These are phyloP conservation scores for Diplotaxis tenuifolia DNA, from an alignment of 345 rosid genomes.

Conservation along the genomic window DNA sequence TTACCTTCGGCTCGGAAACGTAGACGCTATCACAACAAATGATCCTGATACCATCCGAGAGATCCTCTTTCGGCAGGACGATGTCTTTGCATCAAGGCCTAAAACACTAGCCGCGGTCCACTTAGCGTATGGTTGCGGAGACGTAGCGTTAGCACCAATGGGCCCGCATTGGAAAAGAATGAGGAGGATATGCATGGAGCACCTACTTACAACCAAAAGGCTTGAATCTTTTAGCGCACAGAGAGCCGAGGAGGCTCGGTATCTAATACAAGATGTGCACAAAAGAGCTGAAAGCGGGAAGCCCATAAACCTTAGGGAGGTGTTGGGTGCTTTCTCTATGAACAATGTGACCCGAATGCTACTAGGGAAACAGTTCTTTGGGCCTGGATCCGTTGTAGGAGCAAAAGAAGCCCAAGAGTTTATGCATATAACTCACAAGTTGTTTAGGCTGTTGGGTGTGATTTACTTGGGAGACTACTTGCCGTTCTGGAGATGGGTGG, in stretches of 20 bases:
- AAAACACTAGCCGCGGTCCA: constrained; percentile 74
- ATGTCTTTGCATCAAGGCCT: constrained; percentile 82
- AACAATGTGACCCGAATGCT: constrained; percentile 91
- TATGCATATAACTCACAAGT: constrained; percentile 75
- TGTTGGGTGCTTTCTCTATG: constrained; percentile 83
- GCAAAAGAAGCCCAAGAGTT: constrained; percentile 76
- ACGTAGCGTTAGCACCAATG: constrained; percentile 76
- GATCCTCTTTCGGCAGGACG: constrained; percentile 70
- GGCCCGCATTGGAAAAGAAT: constrained; percentile 52
- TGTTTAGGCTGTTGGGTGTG: constrained; percentile 69
- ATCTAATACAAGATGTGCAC: constrained; percentile 44
- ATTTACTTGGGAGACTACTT: constrained; percentile 88
- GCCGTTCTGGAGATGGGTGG: constrained; percentile 91
- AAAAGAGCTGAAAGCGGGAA: constrained; percentile 30
- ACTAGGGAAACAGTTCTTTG: constrained; percentile 76
- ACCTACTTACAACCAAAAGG: constrained; percentile 38
- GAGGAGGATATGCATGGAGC: constrained; percentile 46
- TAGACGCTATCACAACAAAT: constrained; percentile 78
- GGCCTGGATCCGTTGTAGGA: constrained; percentile 54
- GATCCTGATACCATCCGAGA: constrained; percentile 70
- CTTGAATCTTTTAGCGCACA: constrained; percentile 28
- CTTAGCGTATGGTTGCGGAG: constrained; percentile 71
- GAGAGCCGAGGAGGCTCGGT: constrained; percentile 29
- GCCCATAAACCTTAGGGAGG: constrained; percentile 65
- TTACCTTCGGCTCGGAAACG: constrained; percentile 68